Evolutionary conservation across 805 yeast genomes (phyloP).

Genomic region (Yarrowia hollandica): DNA sequence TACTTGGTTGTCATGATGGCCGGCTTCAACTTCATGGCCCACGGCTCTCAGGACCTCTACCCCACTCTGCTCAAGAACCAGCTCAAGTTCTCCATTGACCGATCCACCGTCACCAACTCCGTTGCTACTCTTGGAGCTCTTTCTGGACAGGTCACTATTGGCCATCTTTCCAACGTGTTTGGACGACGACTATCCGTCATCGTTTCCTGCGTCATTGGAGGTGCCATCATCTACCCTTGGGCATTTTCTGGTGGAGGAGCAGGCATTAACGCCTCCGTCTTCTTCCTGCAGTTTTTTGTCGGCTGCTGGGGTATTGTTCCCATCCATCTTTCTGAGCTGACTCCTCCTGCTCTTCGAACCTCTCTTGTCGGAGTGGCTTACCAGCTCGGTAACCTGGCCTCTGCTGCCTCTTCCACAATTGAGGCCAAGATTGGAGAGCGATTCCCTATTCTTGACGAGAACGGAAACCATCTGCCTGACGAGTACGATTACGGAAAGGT

Average conservation of each 20-base stretch:
- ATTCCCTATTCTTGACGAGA: constrained; percentile 52
- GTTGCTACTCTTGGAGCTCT: constrained; percentile 70
- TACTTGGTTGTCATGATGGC: constrained; percentile 63
- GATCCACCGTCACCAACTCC: constrained; percentile 58
- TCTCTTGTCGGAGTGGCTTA: constrained; percentile 62
- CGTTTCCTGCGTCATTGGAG: constrained; percentile 53
- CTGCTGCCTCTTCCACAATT: constrained; percentile 70
- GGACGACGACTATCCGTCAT: constrained; percentile 64
- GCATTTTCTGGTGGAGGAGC: constrained; percentile 49
- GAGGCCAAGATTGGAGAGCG: constrained; percentile 61
- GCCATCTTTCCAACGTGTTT: constrained; percentile 55
- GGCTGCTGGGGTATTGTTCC: constrained; percentile 78
- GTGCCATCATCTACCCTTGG: constrained; percentile 64
- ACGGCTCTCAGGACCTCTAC: constrained; percentile 71
- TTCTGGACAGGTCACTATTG: constrained; percentile 61
- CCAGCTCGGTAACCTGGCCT: constrained; percentile 72
- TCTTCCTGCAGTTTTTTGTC: constrained; percentile 64
- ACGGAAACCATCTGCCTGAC: constrained; percentile 40
- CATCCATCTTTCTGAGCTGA: constrained; percentile 62
- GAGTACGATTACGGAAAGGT: constrained; percentile 64
- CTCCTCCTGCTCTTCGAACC: constrained; percentile 64
- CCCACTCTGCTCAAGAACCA: constrained; percentile 63
- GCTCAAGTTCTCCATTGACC: constrained; percentile 48
- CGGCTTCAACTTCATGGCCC: constrained; percentile 68
- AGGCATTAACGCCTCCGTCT: constrained; percentile 59